Evolutionary conservation across 306 rosid species (phyloP).

Genomic region (Cicer pinnatifidum): DNA sequence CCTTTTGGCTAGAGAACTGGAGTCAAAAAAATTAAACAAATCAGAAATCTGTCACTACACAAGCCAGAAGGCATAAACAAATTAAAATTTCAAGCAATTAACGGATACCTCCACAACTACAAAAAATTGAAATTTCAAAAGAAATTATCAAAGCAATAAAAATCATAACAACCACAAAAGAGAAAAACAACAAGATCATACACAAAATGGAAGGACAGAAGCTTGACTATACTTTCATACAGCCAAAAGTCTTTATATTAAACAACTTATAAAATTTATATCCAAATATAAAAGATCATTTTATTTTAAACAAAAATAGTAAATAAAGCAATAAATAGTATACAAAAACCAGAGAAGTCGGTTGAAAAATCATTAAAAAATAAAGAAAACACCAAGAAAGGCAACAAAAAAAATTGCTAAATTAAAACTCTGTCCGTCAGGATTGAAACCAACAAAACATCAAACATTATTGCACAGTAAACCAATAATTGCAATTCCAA

Average conservation of each 20-base stretch:
- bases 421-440: not conserved
- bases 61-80: constrained; percentile 36
- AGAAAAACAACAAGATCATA: constrained; percentile 28
- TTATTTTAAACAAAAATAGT: constrained; percentile 5
- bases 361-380: constrained; percentile 12
- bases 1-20: constrained; percentile 49
- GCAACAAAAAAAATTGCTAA: not conserved
- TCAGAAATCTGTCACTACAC: constrained; percentile 37
- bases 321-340: constrained; percentile 30
- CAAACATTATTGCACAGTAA: constrained; percentile 16
- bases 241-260: constrained; percentile 20
- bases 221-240: constrained; percentile 18
- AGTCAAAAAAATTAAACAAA: constrained; percentile 39
- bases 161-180: constrained; percentile 4
- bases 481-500: constrained; percentile 36
- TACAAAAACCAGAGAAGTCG: constrained; percentile 16
- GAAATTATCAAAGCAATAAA: not conserved
- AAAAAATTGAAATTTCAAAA: constrained; percentile 16
- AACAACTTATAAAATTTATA: constrained; percentile 17
- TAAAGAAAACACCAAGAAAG: constrained; percentile 16
- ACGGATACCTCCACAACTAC: not conserved
- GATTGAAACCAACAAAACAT: constrained; percentile 35
- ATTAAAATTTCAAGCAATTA: no score
- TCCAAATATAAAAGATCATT: constrained; percentile 12
- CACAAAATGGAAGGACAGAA: constrained; percentile 33